Evolutionary conservation across 495 filamentous ascomycete species (phyloP).

Genomic region (Pyrenula aspistea): DNA sequence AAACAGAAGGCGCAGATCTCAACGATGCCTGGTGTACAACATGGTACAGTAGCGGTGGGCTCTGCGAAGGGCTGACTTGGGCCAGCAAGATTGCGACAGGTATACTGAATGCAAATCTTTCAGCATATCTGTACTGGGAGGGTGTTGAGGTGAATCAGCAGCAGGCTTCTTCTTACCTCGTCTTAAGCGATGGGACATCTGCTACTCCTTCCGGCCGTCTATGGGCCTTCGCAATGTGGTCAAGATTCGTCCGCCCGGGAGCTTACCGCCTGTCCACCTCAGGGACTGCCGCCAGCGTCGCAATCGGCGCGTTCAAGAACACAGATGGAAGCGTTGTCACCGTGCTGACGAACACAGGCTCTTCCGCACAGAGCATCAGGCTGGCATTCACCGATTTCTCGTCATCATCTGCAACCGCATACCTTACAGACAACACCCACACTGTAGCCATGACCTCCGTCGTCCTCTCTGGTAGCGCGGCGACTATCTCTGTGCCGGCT

Average conservation of each 20-base stretch:
- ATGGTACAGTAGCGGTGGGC: slow-evolving; percentile 34
- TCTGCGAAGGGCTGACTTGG: slow-evolving; percentile 43
- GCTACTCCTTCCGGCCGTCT: slow-evolving; percentile 27
- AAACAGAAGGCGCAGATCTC: slow-evolving; percentile 39
- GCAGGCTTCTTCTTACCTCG: slow-evolving; percentile 27
- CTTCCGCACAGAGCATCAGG: slow-evolving; percentile 1
- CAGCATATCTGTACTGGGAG: slow-evolving; percentile 39
- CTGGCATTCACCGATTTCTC: slow-evolving; percentile 15
- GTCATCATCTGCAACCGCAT: slow-evolving; percentile 12
- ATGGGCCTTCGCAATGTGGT: slow-evolving; percentile 40
- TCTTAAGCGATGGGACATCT: slow-evolving; percentile 13
- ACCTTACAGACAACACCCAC: slow-evolving; percentile 17
- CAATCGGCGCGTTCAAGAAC: slow-evolving; percentile 35
- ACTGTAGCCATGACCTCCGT: slow-evolving; percentile 7
- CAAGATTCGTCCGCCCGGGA: slow-evolving; percentile 31
- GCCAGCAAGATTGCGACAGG: slow-evolving; percentile 36
- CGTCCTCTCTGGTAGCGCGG: slow-evolving; percentile 5
- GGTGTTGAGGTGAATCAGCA: slow-evolving; percentile 21
- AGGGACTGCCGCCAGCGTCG: slow-evolving; percentile 17
- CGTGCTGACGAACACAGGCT: slow-evolving; percentile 31
- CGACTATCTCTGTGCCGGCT: slow-evolving; percentile 11
- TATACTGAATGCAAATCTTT: slow-evolving; percentile 28
- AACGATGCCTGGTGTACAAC: slow-evolving; percentile 29
- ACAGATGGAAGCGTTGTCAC: slow-evolving; percentile 29
- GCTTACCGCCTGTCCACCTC: slow-evolving; percentile 27